Conservation (phyloP, 2,329 filamentous ascomycete species). For the Beauveria brongniartii region DNA sequence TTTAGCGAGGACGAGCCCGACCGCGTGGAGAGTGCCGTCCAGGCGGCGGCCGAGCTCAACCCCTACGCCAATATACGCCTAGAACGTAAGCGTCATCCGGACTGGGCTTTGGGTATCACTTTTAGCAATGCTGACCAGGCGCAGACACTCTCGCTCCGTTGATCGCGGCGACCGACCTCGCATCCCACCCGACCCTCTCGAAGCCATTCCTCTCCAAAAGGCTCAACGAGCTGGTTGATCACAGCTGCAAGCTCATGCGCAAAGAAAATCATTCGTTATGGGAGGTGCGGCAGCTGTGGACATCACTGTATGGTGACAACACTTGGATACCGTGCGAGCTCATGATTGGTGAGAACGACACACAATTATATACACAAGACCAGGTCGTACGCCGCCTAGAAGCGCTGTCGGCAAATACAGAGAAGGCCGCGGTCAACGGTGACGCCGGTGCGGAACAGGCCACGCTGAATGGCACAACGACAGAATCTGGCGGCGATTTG, state of each 20-base stretch:
- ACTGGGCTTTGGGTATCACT: not conserved
- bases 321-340: conserved; percentile 56
- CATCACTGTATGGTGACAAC: conserved; percentile 66
- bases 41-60: conserved; percentile 59
- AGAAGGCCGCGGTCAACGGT: conserved; percentile 15
- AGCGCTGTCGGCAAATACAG: conserved; percentile 20
- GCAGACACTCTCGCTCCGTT: conserved; percentile 67
- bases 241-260: conserved; percentile 63
- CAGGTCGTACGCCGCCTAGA: conserved; percentile 32
- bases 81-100: conserved; percentile 47
- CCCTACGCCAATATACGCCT: conserved; percentile 66
- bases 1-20: conserved; percentile 66
- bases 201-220: conserved; percentile 67
- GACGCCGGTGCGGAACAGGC: conserved; percentile 6
- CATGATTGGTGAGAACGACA: conserved; percentile 49
- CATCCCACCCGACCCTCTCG: conserved; percentile 65
- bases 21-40: conserved; percentile 50
- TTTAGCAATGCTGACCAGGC: conserved; percentile 20
- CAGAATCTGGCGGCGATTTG: conserved; percentile 9
- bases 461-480: conserved; percentile 13
- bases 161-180: conserved; percentile 65
- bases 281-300: conserved; percentile 66
- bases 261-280: conserved; percentile 67
- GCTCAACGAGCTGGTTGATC: conserved; percentile 60
- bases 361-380: conserved; percentile 44